Percentiles rank a stretch among this genome's conserved stretches.
Evolutionary conservation across 2,329 filamentous ascomycete genomes (phyloP).

Genomic region (Claviceps paspali): DNA sequence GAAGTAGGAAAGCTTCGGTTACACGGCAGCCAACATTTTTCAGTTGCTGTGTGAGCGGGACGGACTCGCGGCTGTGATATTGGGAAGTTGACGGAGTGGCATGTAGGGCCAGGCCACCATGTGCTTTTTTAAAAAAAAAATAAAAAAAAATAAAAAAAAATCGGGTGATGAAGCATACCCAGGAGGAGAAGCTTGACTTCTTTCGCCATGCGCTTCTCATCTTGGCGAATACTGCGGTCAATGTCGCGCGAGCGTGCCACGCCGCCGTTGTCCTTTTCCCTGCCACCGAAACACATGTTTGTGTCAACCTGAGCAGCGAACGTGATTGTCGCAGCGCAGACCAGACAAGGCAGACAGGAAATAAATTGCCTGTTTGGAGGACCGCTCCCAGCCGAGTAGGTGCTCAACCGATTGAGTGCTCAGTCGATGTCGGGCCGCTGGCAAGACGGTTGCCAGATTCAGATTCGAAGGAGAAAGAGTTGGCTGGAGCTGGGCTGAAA

Average conservation of each 20-base stretch:
- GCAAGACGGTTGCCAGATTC: neutral
- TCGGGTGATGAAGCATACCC: slow-evolving; percentile 36
- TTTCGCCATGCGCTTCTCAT: slow-evolving; percentile 72
- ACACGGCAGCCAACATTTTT: slow-evolving; percentile 1
- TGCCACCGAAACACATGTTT: slow-evolving; percentile 51
- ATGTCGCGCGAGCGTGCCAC: slow-evolving; percentile 55
- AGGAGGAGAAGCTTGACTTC: slow-evolving; percentile 90
- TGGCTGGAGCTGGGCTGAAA: neutral
- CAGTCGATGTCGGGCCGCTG: neutral
- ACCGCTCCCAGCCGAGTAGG: neutral
- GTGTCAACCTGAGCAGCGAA: neutral
- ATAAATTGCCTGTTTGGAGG: neutral
- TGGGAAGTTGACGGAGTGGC: neutral
- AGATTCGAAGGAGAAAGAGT: too few species aligned
- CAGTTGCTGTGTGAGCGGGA: neutral
- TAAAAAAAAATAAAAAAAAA: too few species aligned
- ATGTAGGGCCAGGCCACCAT: too few species aligned
- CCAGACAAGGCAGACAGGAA: neutral
- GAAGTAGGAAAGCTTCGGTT: slow-evolving; percentile 1
- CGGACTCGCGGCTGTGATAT: neutral
- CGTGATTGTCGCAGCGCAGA: neutral
- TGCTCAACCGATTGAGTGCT: neutral
- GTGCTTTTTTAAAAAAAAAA: too few species aligned
- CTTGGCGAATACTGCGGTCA: slow-evolving; percentile 69
- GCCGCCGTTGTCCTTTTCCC: slow-evolving; percentile 30